phyloP scores from a whole-genome alignment of 495 filamentous ascomycete species.

The Lophium mytilinum region DNA sequence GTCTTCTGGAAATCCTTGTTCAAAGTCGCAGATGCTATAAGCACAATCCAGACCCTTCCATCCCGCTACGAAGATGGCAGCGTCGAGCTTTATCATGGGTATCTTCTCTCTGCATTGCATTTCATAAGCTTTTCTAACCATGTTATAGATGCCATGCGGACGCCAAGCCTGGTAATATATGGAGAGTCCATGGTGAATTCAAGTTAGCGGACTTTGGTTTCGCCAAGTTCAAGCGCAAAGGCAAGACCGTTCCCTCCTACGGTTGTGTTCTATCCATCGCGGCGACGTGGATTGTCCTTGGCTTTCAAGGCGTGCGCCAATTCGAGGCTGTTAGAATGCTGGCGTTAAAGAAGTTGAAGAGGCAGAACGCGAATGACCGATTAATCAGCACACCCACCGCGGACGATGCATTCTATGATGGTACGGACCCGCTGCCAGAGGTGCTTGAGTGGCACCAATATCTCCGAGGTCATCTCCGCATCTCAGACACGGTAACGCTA shows the following conservation, averaged over 20 bases:
- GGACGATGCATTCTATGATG: slow-evolving; percentile 28
- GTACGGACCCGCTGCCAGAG: background rate
- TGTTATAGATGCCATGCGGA: slow-evolving; percentile 34
- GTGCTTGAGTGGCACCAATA: slow-evolving; percentile 8
- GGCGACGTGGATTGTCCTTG: slow-evolving; percentile 36
- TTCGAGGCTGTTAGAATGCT: slow-evolving; percentile 24
- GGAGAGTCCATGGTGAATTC: slow-evolving; percentile 31
- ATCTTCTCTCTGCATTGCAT: background rate
- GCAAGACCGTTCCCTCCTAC: slow-evolving; percentile 28
- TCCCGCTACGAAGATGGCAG: background rate
- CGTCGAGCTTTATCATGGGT: slow-evolving; percentile 2
- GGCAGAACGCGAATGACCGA: no score
- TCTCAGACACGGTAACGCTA: slow-evolving; percentile 1
- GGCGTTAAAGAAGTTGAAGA: background rate
- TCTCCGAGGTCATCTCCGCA: background rate
- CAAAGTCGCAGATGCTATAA: slow-evolving; percentile 30
- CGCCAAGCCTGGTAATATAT: slow-evolving; percentile 39
- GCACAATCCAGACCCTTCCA: slow-evolving; percentile 27
- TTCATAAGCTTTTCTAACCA: background rate
- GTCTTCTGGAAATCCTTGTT: slow-evolving; percentile 35
- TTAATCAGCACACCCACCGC: background rate
- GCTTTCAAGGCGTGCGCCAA: slow-evolving; percentile 25
- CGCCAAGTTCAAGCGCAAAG: slow-evolving; percentile 30
- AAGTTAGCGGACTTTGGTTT: slow-evolving; percentile 39
- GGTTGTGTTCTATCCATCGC: slow-evolving; percentile 37